Percentiles rank a stretch among this genome's conserved stretches.
These are phyloP conservation scores for Ophiorrhiza pumila DNA, from an alignment of 257 asterid genomes.

Conservation along the genomic window DNA sequence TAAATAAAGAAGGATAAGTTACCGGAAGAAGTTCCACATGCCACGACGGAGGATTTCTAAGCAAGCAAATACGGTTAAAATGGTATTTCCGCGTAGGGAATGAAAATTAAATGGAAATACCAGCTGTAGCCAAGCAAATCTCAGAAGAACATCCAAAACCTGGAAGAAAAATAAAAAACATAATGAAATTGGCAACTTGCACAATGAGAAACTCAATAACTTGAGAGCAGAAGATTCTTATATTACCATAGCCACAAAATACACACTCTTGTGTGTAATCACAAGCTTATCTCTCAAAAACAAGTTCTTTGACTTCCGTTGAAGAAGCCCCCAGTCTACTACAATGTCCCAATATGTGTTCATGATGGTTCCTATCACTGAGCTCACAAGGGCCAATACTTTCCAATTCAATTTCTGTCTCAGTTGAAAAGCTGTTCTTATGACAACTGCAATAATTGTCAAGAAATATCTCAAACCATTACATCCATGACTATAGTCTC, in stretches of 20 bases:
- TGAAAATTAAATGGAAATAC: conserved; percentile 50
- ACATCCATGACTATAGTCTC: conserved; percentile 45
- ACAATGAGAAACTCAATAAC: neutral
- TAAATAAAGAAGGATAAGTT: conserved; percentile 4
- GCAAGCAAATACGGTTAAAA: conserved; percentile 53
- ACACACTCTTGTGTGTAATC: conserved; percentile 47
- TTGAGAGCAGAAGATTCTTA: neutral
- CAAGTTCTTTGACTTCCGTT: conserved; percentile 54
- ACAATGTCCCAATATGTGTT: conserved; percentile 86
- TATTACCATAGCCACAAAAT: conserved; percentile 65
- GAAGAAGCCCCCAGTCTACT: conserved; percentile 81
- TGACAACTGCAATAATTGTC: conserved; percentile 67
- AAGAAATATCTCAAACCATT: conserved; percentile 70
- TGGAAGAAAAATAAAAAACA: conserved; percentile 25
- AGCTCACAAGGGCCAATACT: conserved; percentile 58
- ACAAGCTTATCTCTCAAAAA: conserved; percentile 66
- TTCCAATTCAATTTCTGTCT: conserved; percentile 50
- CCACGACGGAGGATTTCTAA: conserved; percentile 84
- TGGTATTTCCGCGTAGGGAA: conserved; percentile 49
- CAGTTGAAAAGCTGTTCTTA: conserved; percentile 65
- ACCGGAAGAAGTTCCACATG: conserved; percentile 94
- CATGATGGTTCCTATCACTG: conserved; percentile 47
- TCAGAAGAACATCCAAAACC: conserved; percentile 62
- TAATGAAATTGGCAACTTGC: neutral
- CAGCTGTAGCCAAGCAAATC: conserved; percentile 84